Percentiles rank a stretch among this genome's conserved stretches.
phyloP scores from a whole-genome alignment of 148 eudicot species.

The Oxyria digyna region DNA sequence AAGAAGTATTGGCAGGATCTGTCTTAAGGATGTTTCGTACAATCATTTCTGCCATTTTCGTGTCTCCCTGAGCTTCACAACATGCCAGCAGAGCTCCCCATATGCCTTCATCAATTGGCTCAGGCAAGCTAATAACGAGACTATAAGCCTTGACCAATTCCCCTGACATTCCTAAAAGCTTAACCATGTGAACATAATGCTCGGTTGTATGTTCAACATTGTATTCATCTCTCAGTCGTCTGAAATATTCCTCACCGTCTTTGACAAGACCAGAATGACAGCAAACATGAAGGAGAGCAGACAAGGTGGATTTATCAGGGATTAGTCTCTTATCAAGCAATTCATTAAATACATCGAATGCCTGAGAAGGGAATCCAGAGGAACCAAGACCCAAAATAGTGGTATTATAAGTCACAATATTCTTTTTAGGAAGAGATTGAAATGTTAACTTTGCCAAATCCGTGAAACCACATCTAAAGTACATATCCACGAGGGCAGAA shows the following conservation, averaged over 20 bases:
- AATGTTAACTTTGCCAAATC: conserved; percentile 38
- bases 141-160: conserved; percentile 57
- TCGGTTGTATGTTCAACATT: conserved; percentile 45
- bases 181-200: conserved; percentile 70
- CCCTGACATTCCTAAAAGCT: conserved; percentile 70
- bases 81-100: conserved; percentile 87
- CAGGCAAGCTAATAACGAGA: conserved; percentile 31
- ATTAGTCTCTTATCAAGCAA: conserved; percentile 24
- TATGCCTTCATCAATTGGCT: conserved; percentile 52
- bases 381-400: conserved; percentile 51
- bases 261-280: conserved; percentile 63
- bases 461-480: conserved; percentile 70
- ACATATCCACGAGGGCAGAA: conserved; percentile 79
- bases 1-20: conserved; percentile 20
- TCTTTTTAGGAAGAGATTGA: conserved; percentile 22
- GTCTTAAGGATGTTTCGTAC: conserved; percentile 25
- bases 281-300: conserved; percentile 64
- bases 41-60: conserved; percentile 38
- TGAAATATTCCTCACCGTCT: conserved; percentile 38
- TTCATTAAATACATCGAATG: conserved; percentile 40
- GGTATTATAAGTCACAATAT: conserved; percentile 46
- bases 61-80: conserved; percentile 55
- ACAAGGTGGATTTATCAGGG: conserved; percentile 69
- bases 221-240: conserved; percentile 47
- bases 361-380: conserved; percentile 45